Base-by-base conservation (phyloP, 2,329 filamentous ascomycete genomes). In the Aspergillus uvarum region DNA sequence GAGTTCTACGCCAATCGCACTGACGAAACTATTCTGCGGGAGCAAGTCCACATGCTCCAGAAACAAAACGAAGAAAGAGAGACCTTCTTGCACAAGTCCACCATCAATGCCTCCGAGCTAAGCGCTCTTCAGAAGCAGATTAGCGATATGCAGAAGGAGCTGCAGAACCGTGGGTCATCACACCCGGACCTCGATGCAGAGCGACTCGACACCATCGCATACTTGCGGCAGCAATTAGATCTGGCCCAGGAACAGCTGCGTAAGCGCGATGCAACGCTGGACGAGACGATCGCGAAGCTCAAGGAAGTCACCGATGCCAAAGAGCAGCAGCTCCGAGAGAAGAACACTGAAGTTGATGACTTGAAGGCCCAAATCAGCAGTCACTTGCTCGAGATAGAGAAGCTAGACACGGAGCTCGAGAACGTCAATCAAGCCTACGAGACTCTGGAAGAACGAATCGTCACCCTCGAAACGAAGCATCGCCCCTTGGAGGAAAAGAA, bases 401-500 rank as follows among this genome's bases (percentile, higher is more conserved):
- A 69, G 29, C 62, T 78, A 14, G 72, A 74, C 22, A 66, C 68
- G 5, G 70, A 78, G 12, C 48, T 77, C 31, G 70, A 74, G 5
- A 69, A 67, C 8, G 68, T 67, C 6, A 72, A 73, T 47, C 66
- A 66, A 12, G 72, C 77, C 31, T 74, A 73, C 50, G 66, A 72
- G 29, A 60, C 64, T 22, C 67, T 78, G 1, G 72, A 77, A 55
- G 69, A 74, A 48, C 67, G 70, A 12, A 70, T 73, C n/a, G 69
- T 67, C 32, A 61, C 68, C 5, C 65, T 77, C 12, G 75, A 76
- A 56, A 71, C 65, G 38, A 72, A 67, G 53, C 74, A 74, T 49
- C 65, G 67, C 4, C 74, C 76, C 4, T 61, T 77, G 14, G 74
- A 78, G 61, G 73, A 76, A 58, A 76, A 72, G 59, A 74, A 77